Evolutionary conservation across 2,329 filamentous ascomycete species (phyloP), one percentile per base, ranked within the genome.

Genomic region (Uncinocarpus reesii): DNA sequence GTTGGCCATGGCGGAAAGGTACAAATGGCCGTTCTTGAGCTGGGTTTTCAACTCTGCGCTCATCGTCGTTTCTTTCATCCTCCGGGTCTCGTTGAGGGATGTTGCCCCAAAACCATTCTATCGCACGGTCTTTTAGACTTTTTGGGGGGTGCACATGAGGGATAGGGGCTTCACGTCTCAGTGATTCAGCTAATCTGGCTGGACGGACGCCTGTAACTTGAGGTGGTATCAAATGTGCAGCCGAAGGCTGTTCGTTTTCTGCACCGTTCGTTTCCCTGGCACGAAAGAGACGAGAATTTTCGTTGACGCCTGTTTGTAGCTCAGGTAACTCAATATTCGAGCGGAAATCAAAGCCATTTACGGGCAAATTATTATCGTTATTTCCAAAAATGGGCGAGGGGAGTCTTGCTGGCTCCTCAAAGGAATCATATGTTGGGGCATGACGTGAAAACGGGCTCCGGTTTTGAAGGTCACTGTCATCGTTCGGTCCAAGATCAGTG

Each of bases 11-110:
- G 51, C 68, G 66, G 52, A 76, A 69, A 24, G 75, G 75, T 0
- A 80, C 75, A 55, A 82, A 80, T 1, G 76, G 78, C 11, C 74
- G 73, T 62, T 84, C 80, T 24, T 75, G 70, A 6, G 72, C 75
- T 21, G 79, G 65, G 50, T 81, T 73, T 51, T 78, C 71, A 18
- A 80, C 74, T 21, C 79, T 65, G 15, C 15, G 48, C 53, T 81
- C 79, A 46, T 80, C 72, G 10, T 66, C 69, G 13, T 60, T 66
- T 43, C 65, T 62, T 32, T 64, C 65, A 49, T 77, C 67, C 51
- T 68, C 63, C 7, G 32, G 18, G n/a, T 44, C 24, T 32, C 35
- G 28, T 15, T 28, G 41, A 13, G 58, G 54, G 10, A 71, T 58
- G 29, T 64, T 68, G 24, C 67, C 68, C 70, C 70, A 73, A 47